Evolutionary conservation across 345 rosid species (phyloP).

Genomic region (Pugionium dolabratum): DNA sequence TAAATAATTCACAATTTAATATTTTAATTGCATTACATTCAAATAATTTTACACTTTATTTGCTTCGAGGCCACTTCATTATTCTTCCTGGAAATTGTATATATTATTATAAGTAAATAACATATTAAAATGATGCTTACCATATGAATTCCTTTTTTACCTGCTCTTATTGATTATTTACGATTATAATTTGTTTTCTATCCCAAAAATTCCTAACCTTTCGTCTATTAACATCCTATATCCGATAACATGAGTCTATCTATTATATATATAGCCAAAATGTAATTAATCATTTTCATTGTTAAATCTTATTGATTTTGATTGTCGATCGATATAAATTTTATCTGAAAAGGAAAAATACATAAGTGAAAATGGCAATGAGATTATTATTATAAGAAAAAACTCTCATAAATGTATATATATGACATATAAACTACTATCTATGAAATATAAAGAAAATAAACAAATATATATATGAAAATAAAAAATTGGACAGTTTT

Average conservation of each 20-base stretch:
- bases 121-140: too few species aligned
- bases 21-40: slow-evolving; percentile 19
- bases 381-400: too few species aligned
- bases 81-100: slow-evolving; percentile 5
- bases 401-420: too few species aligned
- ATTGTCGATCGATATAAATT: not conserved
- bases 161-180: slow-evolving; percentile 27
- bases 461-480: too few species aligned
- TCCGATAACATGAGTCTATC: slow-evolving; percentile 10
- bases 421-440: too few species aligned
- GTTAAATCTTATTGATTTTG: too few species aligned
- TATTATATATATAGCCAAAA: too few species aligned
- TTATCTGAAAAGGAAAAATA: not conserved
- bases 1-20: slow-evolving; percentile 13
- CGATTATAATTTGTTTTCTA: not conserved
- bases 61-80: slow-evolving; percentile 28
- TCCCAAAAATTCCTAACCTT: not conserved
- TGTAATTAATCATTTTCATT: not conserved
- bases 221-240: slow-evolving; percentile 12
- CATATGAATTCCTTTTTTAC: slow-evolving; percentile 31
- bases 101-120: too few species aligned
- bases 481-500: too few species aligned
- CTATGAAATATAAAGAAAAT: too few species aligned
- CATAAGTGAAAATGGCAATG: too few species aligned
- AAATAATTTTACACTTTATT: slow-evolving; percentile 26